These are phyloP conservation scores for Xylariaceae sp. DNA, from an alignment of 2,329 filamentous ascomycete genomes.

Conservation along the genomic window DNA sequence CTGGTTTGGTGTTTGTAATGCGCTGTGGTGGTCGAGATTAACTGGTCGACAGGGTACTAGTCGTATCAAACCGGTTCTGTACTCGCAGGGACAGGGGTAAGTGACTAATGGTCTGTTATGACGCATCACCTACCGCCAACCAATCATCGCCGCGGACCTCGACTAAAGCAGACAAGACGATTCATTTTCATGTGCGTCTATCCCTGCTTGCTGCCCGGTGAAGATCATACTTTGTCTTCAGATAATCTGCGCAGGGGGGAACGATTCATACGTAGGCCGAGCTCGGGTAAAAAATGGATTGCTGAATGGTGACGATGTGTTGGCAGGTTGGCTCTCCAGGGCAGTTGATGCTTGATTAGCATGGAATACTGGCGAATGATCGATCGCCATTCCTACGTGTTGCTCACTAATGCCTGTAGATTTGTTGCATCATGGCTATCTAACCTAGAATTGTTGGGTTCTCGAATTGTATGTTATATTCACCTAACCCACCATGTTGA, in stretches of 20 bases:
- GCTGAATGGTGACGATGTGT: constrained; percentile 7
- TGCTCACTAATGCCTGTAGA: not conserved
- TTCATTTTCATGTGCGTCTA: constrained; percentile 10
- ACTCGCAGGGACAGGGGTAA: constrained; percentile 11
- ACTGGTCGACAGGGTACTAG: constrained; percentile 7
- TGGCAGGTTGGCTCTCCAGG: constrained; percentile 6
- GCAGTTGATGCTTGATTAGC: not conserved
- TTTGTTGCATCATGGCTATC: constrained; percentile 1
- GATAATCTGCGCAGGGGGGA: constrained; percentile 1
- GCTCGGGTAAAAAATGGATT: constrained; percentile 9
- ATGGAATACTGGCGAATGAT: constrained; percentile 6
- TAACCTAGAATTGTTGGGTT: not conserved
- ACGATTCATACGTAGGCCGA: constrained; percentile 16
- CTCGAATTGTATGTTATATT: not conserved
- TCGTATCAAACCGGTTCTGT: constrained; percentile 23
- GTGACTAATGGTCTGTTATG: constrained; percentile 15
- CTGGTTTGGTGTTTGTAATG: not conserved
- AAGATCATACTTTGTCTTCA: constrained; percentile 8
- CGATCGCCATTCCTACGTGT: not conserved
- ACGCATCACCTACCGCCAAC: constrained; percentile 17
- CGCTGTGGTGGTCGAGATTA: not conserved
- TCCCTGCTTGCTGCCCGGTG: constrained; percentile 4
- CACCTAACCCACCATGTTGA: not conserved
- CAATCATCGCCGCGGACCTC: constrained; percentile 26
- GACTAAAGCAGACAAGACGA: constrained; percentile 30